phyloP scores from a whole-genome alignment of 495 filamentous ascomycete species.

The Xylaria venustula region DNA sequence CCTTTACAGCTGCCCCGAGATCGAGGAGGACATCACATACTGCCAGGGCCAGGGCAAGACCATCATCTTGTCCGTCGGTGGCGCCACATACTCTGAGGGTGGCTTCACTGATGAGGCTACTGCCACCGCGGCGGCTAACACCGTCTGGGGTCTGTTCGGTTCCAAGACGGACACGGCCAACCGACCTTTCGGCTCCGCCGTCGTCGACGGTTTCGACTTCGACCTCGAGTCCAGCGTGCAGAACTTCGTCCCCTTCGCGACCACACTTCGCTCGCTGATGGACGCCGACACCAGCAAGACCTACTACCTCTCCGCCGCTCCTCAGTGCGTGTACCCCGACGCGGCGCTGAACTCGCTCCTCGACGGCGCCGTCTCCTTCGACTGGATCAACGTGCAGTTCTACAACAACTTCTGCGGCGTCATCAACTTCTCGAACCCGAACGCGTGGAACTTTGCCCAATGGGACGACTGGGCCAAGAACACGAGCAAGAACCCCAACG shows the following conservation, averaged over 20 bases:
- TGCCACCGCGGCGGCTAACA: conserved; percentile 56
- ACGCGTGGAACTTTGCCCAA: conserved; percentile 64
- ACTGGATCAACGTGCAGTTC: conserved; percentile 71
- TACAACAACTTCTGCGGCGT: conserved; percentile 67
- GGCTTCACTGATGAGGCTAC: conserved; percentile 54
- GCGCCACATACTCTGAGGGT: conserved; percentile 60
- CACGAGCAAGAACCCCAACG: conserved; percentile 57
- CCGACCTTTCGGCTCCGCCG: conserved; percentile 63
- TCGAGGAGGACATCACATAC: conserved; percentile 60
- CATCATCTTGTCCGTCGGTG: conserved; percentile 67
- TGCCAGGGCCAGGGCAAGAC: conserved; percentile 69
- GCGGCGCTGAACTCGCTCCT: conserved; percentile 57
- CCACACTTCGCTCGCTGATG: conserved; percentile 41
- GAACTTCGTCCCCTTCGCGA: conserved; percentile 55
- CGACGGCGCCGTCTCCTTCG: conserved; percentile 50
- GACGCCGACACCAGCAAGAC: conserved; percentile 45
- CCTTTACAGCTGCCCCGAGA: conserved; percentile 59
- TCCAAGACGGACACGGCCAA: conserved; percentile 38
- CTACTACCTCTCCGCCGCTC: conserved; percentile 64
- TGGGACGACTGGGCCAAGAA: conserved; percentile 74
- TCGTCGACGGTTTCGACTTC: conserved; percentile 72
- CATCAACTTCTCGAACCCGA: conserved; percentile 51
- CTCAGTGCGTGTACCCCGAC: conserved; percentile 68
- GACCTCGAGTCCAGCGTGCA: conserved; percentile 54
- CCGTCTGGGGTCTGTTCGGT: conserved; percentile 70